These are phyloP conservation scores for Paracorniculantispora psalliotae DNA, from an alignment of 2,329 filamentous ascomycete species.

Conservation along the genomic window DNA sequence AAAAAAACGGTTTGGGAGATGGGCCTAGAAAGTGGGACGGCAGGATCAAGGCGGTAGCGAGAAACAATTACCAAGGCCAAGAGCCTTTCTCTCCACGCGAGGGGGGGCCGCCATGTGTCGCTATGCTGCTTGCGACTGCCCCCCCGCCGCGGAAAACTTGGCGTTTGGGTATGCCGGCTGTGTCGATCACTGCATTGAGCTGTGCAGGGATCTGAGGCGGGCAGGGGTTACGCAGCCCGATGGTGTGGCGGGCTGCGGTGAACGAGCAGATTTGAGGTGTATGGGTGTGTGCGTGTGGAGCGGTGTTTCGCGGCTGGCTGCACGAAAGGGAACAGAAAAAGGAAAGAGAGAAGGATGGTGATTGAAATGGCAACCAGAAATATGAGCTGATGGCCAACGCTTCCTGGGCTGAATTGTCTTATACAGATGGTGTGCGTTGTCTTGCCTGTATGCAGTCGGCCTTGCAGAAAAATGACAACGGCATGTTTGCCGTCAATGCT, in stretches of 20 bases:
- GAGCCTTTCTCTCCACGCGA: not conserved
- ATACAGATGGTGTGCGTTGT: not conserved
- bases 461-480: not conserved
- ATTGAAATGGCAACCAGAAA: not conserved
- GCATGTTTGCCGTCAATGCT: not conserved
- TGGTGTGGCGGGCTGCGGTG: not conserved
- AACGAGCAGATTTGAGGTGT: not conserved
- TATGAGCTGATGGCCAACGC: not conserved
- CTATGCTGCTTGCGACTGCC: not conserved
- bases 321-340: not conserved
- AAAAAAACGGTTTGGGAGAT: not conserved
- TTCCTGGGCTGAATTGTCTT: not conserved
- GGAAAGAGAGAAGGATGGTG: not conserved
- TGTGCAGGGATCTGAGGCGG: constrained; percentile 5
- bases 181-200: constrained; percentile 9
- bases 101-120: not conserved
- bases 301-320: not conserved
- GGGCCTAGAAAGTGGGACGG: not conserved
- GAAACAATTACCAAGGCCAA: not conserved
- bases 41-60: not conserved
- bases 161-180: not conserved
- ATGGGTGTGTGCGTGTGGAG: not conserved
- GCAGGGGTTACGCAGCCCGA: not conserved
- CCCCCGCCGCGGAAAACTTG: not conserved
- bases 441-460: not conserved